phyloP scores from a whole-genome alignment of 2,329 filamentous ascomycete genomes.

The Fusarium palustre region DNA sequence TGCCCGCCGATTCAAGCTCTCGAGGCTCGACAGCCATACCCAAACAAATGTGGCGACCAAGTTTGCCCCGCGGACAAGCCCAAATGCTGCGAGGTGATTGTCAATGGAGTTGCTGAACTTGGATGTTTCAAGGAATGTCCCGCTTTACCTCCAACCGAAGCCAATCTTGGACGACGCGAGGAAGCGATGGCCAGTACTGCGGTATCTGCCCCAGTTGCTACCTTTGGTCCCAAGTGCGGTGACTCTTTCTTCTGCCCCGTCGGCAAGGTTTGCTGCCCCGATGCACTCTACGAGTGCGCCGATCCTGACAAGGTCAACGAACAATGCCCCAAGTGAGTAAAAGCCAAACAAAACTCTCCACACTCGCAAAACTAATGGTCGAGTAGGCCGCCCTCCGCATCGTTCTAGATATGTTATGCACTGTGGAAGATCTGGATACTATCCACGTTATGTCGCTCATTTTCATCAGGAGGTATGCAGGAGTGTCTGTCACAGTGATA shows the following conservation, averaged over 20 bases:
- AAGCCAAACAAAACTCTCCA: too few species aligned
- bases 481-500: neutral
- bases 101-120: neutral
- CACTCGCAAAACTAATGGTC: neutral
- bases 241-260: conserved; percentile 6
- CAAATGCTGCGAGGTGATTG: neutral
- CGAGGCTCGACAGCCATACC: neutral
- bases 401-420: accelerated
- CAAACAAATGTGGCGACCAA: neutral
- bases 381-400: neutral
- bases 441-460: neutral
- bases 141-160: neutral
- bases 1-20: neutral
- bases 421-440: neutral
- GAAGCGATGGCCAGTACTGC: neutral
- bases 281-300: neutral
- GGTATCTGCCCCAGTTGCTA: neutral
- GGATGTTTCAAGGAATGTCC: neutral
- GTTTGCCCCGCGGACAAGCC: neutral
- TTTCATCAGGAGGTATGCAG: neutral
- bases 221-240: conserved; percentile 2
- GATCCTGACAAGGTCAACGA: neutral
- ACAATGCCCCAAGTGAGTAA: neutral
- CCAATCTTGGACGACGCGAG: neutral
- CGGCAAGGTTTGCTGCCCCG: conserved; percentile 1